Base-by-base conservation (phyloP, 192 early-diverging fungal genomes). In the Umbelopsis sp. region DNA sequence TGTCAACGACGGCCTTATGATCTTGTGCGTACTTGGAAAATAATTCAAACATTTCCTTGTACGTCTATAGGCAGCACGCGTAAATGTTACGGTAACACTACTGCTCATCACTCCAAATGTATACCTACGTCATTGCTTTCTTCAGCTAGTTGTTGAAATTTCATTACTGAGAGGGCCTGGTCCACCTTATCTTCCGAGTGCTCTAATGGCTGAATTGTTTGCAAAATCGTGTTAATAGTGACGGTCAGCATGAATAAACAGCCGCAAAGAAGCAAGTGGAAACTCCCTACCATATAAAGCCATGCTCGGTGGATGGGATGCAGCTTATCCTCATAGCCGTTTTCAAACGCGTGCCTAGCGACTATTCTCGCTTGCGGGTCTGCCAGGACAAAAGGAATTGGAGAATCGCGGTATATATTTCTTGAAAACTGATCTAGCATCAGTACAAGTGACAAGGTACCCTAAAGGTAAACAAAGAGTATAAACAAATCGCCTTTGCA, bases 111-210 rank as follows among this genome's bases (percentile, higher is more conserved):
- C 38, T 34, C 29, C n/a, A 34, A 17, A 20, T 12, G 11, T 34
- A 12, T 7, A 20, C 45, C 24, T 51, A 70, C 68, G 9, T 70
- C 47, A 41, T 34, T 32, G n/a, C 29, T 50, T 38, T 44, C 47
- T 34, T 44, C 68, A 38, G 52, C 68, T 16, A 50, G 45, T 25
- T 32, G 47, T 12, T 70, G 45, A n/a, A 70, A 70, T 52, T 70
- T 70, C 31, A 53, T 52, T 9, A 70, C 52, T 3, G 49, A 70
- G 6, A 70, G 68, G 20, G 47, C 68, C 21, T 70, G 68, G 24
- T 70, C 68, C 12, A 38, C 68, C 52, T 70, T 70, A 44, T 70
- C 68, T 50, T 70, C 68, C 21, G 68, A 70, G 38, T 70, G 68
- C 45, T 70, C 68, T 38, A 70, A 25, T 38, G 68, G 68, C 68